Conservation (phyloP, 2,329 filamentous ascomycete species). For the Talaromyces marneffei region DNA sequence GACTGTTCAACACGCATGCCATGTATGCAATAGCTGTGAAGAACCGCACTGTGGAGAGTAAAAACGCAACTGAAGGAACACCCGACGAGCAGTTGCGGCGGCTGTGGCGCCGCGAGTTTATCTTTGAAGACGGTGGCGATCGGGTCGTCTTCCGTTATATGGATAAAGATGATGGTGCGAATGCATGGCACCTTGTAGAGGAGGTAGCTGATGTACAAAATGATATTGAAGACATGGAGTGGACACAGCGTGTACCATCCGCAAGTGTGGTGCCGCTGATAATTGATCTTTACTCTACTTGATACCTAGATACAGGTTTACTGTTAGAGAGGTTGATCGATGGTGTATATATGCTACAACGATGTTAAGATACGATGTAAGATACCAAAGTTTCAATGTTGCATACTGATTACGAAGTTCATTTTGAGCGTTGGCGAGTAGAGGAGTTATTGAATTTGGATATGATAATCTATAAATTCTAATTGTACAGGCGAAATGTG, state of each 20-base stretch:
- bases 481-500: neutral
- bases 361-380: neutral
- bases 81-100: slow-evolving; percentile 3
- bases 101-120: slow-evolving; percentile 5
- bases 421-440: neutral
- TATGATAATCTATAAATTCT: neutral
- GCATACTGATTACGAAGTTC: neutral
- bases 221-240: neutral
- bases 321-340: neutral
- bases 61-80: slow-evolving; percentile 1
- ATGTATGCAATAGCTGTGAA: slow-evolving; percentile 1
- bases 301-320: neutral
- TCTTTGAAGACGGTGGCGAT: slow-evolving; percentile 4
- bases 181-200: slow-evolving; percentile 1
- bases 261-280: neutral
- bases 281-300: neutral
- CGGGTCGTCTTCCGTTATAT: slow-evolving; percentile 2
- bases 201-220: neutral
- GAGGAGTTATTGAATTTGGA: neutral
- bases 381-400: neutral
- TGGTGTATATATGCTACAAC: neutral
- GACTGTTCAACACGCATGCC: neutral
- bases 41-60: neutral
- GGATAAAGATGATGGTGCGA: neutral
- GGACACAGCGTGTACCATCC: neutral